Percentiles rank a stretch among this genome's conserved stretches.
phyloP scores from a whole-genome alignment of 2,329 filamentous ascomycete species.

The Trematosphaeria pertusa region DNA sequence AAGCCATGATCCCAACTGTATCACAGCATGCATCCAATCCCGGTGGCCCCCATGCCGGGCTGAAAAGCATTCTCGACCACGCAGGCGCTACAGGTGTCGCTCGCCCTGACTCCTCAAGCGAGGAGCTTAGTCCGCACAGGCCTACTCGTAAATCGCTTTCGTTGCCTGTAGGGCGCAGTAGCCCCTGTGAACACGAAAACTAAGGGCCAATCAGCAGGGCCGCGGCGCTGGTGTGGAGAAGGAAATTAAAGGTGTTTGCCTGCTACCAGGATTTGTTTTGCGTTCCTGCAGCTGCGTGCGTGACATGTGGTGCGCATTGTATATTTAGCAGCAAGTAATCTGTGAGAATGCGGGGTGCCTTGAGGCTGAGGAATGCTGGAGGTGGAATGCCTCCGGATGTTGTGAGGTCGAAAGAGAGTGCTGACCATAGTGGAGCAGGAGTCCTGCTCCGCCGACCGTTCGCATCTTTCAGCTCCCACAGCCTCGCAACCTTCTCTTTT shows the following conservation, averaged over 20 bases:
- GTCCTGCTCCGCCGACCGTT: too few relatives aligned
- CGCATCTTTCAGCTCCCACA: neutral
- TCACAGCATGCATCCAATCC: neutral
- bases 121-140: neutral
- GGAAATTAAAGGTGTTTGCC: neutral
- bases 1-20: too few relatives aligned
- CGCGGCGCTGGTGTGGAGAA: neutral
- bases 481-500: neutral
- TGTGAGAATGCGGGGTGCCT: too few relatives aligned
- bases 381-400: neutral
- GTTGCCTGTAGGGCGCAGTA: neutral
- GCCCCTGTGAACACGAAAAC: constrained; percentile 9
- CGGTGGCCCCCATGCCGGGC: neutral
- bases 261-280: neutral
- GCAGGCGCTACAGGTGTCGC: constrained; percentile 4
- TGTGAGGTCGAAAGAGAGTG: neutral
- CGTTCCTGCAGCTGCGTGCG: neutral
- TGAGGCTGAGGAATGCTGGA: too few relatives aligned
- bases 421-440: too few relatives aligned
- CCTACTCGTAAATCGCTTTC: constrained; percentile 11
- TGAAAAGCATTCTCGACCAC: constrained; percentile 1
- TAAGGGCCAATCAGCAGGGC: neutral
- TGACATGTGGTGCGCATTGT: neutral
- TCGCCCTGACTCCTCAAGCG: neutral
- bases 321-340: too few relatives aligned